Base-by-base conservation (phyloP, 768 basidiomycete genomes). In the Agaricus subrufescens region DNA sequence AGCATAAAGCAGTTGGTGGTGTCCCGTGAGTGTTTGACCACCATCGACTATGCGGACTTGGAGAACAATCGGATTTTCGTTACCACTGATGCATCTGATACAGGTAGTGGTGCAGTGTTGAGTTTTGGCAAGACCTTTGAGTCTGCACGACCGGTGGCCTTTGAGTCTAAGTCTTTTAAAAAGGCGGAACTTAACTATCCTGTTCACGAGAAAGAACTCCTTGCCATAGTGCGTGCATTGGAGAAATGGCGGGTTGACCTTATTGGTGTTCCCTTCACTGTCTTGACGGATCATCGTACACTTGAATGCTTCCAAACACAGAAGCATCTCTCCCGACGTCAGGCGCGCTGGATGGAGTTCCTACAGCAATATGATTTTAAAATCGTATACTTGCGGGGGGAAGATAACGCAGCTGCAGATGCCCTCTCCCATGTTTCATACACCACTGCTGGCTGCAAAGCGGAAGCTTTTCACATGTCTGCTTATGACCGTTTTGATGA, bases 221-320 rank as follows among this genome's bases (percentile, higher is more conserved):
- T 74, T 1, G 70, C 73, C 0, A 71, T 76, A 11, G 60, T 77
- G 0, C 49, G 64, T 4, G 68, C 71, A 0, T 59, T 69, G 1
- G 54, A 62, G 26, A 60, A 63, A 25, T 74, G 69, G 66, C 37
- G 64, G 4, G 47, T 50, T 1, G 56, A 62, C 31, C 55, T 65
- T 0, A 19, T 66, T 1, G 64, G 70, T 9, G 37, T 47, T 11
- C 44, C 31, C n/a, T 60, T 66, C 65, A 2, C 27, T 0, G 63
- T 76, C 10, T 68, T 54, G 45, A 73, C 71, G 0, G 73, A 76
- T 50, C 75, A 76, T 58, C 52, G 62, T 1, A 68, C 72, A 0
- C 63, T 73, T 1, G 66, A 73, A 51, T 57, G 63, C 37, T 69
- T 75, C 50, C 5, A 60, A 0, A 54, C 59, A 0, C 73, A 75